These are phyloP conservation scores for Rhizopogon rudus DNA, from an alignment of 768 basidiomycete species.

Conservation along the genomic window DNA sequence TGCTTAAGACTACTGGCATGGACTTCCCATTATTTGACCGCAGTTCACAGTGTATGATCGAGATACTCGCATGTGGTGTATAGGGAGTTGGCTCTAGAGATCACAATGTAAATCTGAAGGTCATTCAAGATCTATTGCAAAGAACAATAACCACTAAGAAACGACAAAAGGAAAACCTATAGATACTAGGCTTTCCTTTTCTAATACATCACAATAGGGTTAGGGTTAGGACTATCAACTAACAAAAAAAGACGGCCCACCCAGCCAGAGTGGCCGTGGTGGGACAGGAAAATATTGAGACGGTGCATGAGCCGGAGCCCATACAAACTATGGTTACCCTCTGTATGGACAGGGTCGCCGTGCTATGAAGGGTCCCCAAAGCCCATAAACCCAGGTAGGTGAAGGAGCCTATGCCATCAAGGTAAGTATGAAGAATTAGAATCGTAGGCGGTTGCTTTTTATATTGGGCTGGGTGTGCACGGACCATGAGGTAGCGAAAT, in stretches of 20 bases:
- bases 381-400: constrained; percentile 50
- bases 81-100: too few relatives aligned
- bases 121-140: too few relatives aligned
- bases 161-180: too few relatives aligned
- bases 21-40: too few relatives aligned
- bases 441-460: constrained; percentile 2
- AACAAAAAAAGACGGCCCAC: constrained; percentile 32
- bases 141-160: too few relatives aligned
- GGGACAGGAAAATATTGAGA: constrained; percentile 78
- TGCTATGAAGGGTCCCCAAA: constrained; percentile 47
- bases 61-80: too few relatives aligned
- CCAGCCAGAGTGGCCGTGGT: constrained; percentile 53
- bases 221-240: constrained; percentile 15
- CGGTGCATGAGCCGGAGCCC: constrained; percentile 70
- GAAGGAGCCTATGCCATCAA: constrained; percentile 59
- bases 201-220: constrained; percentile 10
- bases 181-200: too few relatives aligned
- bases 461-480: constrained; percentile 13
- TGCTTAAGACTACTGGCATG: too few relatives aligned
- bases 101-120: too few relatives aligned
- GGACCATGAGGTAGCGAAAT: constrained; percentile 12
- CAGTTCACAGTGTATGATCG: too few relatives aligned
- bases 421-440: constrained; percentile 45
- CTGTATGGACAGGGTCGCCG: constrained; percentile 50
- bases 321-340: constrained; percentile 41